phyloP scores from a whole-genome alignment of 202 grass and related monocot genomes.

The Schoenoplectus tabernaemontani region DNA sequence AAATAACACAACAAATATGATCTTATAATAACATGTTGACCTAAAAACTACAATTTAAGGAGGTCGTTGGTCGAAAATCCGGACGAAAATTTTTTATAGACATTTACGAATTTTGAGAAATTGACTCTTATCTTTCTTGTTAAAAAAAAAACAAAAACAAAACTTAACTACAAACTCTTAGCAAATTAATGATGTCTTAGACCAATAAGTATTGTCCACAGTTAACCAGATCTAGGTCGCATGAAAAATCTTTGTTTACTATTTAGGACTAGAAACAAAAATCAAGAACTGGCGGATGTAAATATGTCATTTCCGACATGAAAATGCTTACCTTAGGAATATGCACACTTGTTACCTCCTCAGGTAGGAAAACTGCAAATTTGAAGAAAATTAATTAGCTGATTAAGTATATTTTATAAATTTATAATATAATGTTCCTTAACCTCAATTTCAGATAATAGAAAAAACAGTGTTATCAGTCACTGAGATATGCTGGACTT shows the following conservation, averaged over 20 bases:
- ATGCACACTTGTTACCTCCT: neutral
- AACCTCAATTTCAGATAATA: neutral
- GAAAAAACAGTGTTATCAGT: neutral
- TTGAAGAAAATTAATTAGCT: slow-evolving; percentile 5
- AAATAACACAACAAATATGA: too few relatives aligned
- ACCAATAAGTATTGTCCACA: neutral
- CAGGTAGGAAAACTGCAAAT: neutral
- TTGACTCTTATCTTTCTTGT: too few relatives aligned
- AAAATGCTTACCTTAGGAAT: slow-evolving; percentile 1
- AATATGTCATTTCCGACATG: neutral
- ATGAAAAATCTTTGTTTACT: neutral
- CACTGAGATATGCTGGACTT: neutral
- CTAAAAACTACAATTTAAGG: too few relatives aligned
- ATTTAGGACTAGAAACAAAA: neutral
- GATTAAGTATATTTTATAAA: neutral
- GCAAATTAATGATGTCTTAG: neutral
- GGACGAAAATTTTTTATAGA: too few relatives aligned
- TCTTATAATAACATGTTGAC: neutral
- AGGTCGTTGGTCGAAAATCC: too few relatives aligned
- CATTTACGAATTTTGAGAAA: too few relatives aligned
- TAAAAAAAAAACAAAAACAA: too few relatives aligned
- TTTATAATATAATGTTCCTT: too few relatives aligned
- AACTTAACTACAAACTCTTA: neutral
- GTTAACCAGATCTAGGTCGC: too few relatives aligned
- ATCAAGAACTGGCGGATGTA: neutral